Percentiles rank a stretch among this genome's conserved stretches.
Evolutionary conservation across 1,284 basidiomycete species (phyloP).

Genomic region (Cryptococcus sp.): DNA sequence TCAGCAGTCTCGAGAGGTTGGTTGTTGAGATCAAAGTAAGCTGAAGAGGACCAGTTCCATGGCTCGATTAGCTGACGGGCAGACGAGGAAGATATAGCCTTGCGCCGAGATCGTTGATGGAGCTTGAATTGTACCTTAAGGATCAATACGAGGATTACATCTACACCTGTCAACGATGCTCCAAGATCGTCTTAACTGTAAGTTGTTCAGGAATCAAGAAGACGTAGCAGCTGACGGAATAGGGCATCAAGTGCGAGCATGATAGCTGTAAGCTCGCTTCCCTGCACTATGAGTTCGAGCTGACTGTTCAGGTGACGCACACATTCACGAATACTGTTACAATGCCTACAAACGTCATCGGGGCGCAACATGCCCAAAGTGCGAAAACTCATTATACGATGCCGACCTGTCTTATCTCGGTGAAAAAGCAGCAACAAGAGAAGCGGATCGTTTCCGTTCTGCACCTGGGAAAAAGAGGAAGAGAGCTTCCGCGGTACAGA

Average conservation of each 20-base stretch:
- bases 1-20: slow-evolving; percentile 39
- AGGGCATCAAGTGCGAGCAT: slow-evolving; percentile 26
- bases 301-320: slow-evolving; percentile 20
- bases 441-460: slow-evolving; percentile 25
- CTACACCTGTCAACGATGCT: slow-evolving; percentile 32
- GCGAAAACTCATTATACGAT: slow-evolving; percentile 18
- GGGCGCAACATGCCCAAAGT: slow-evolving; percentile 23
- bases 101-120: slow-evolving; percentile 33
- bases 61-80: neutral
- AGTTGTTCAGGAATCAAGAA: slow-evolving; percentile 7
- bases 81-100: slow-evolving; percentile 42
- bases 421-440: slow-evolving; percentile 31
- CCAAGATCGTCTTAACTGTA: slow-evolving; percentile 33
- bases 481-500: slow-evolving; percentile 1
- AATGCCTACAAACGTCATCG: slow-evolving; percentile 15
- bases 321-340: slow-evolving; percentile 40
- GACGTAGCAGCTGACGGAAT: slow-evolving; percentile 3
- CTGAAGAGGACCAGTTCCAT: neutral
- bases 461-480: slow-evolving; percentile 9
- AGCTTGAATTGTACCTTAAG: slow-evolving; percentile 39
- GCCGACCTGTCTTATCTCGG: slow-evolving; percentile 23
- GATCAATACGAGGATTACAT: slow-evolving; percentile 33
- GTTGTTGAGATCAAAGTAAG: slow-evolving; percentile 39
- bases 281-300: neutral
- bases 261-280: slow-evolving; percentile 7